Evolutionary conservation across 345 rosid genomes (phyloP), one percentile per base, ranked within the genome.

Genomic region (Linum lewisii): DNA sequence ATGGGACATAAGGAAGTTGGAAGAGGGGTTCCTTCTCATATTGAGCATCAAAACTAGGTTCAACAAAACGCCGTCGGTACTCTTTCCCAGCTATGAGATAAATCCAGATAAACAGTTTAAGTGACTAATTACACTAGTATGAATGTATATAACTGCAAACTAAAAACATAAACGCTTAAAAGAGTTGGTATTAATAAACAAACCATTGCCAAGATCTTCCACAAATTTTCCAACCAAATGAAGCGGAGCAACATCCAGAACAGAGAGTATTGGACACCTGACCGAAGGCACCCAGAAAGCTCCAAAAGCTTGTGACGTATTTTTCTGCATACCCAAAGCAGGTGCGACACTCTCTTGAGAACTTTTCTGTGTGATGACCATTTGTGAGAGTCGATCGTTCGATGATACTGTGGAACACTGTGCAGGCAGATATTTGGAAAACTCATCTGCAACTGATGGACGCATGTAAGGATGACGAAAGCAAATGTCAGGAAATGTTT

Each of bases 21-120:
- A 92, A 88, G 18, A 92, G 76, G 54, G 92, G 92, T 69, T 78
- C 85, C 81, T 66, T 83, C 69, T 83, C 87, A 67, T 72, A 65
- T 51, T 34, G 73, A 49, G 66, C 55, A 75, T 80, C 82, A 76
- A 52, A 75, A 62, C 80, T 65, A 25, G 77, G 77, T 79, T 82
- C 82, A 61, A 85, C 63, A 61, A 69, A 78, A 62, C 72, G 79
- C 21, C 75, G 82, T 55, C 82, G 81, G 71, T 81, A 66, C 34
- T 84, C 95, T 73, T 29, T 74, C 36, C 78, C 73, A 63, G 85
- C 97, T 89, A 83, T 66, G 75, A 81, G 59, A 61, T 29, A 66
- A 62, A 59, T 52, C 64, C 38, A 57, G 73, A 53, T 23, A 59
- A 65, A 22, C n/a, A 23, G n/a, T 21, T 51, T 58, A n/a, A 32